Percentiles rank a stretch among this genome's conserved stretches.
Evolutionary conservation across 345 rosid genomes (phyloP).

Genomic region (Mangifera indica): DNA sequence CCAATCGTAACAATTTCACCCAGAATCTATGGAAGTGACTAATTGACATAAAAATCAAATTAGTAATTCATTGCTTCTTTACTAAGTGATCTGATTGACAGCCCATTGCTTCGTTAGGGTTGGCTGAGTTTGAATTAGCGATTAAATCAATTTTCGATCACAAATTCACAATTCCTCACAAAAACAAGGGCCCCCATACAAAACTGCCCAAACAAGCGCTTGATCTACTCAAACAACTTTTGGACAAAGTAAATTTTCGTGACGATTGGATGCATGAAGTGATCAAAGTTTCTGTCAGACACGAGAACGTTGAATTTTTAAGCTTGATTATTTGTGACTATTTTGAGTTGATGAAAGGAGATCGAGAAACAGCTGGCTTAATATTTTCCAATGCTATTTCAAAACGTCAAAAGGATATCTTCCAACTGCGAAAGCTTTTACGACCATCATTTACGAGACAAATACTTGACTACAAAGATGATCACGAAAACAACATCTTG

Average conservation of each 20-base stretch:
- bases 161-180: no score
- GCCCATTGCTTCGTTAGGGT: no score
- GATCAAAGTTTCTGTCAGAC: background rate
- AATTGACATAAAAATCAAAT: no score
- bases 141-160: no score
- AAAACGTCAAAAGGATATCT: slow-evolving; percentile 21
- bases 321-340: background rate
- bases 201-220: background rate
- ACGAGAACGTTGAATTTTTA: background rate
- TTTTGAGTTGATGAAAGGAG: slow-evolving; percentile 2
- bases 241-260: background rate
- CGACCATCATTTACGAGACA: slow-evolving; percentile 3
- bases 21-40: no score
- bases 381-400: slow-evolving; percentile 26
- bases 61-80: no score
- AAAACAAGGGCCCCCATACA: no score
- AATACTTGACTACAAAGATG: slow-evolving; percentile 4
- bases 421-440: slow-evolving; percentile 9
- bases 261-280: no score
- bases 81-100: no score
- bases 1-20: no score
- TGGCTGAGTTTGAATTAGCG: no score
- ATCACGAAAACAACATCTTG: slow-evolving; percentile 17
- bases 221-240: background rate
- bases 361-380: background rate